Evolutionary conservation across 108 stramenopile species (phyloP).

Genomic region (Nitzschia sp.): DNA sequence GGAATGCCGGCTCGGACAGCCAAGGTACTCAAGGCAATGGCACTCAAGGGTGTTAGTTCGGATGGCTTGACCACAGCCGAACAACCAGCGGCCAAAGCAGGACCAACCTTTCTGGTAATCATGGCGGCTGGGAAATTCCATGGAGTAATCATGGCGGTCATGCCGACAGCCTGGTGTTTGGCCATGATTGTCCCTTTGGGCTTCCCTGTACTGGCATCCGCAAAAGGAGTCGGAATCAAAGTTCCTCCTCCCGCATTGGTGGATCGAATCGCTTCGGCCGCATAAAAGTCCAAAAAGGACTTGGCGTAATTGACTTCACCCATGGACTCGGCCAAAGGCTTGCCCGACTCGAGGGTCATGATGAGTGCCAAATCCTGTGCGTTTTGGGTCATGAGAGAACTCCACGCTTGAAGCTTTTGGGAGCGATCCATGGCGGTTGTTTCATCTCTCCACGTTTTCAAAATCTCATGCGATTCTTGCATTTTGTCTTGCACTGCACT

Average conservation of each 20-base stretch:
- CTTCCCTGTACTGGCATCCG: constrained; percentile 19
- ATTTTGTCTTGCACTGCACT: not conserved
- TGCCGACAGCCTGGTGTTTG: constrained; percentile 86
- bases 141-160: constrained; percentile 63
- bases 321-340: constrained; percentile 82
- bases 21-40: constrained; percentile 69
- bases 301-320: constrained; percentile 88
- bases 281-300: constrained; percentile 87
- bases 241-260: constrained; percentile 71
- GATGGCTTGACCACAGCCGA: constrained; percentile 88
- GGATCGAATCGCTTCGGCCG: constrained; percentile 81
- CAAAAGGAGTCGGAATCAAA: constrained; percentile 65
- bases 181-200: constrained; percentile 74
- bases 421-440: constrained; percentile 64
- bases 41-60: constrained; percentile 85
- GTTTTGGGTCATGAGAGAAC: constrained; percentile 50
- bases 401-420: constrained; percentile 49
- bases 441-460: constrained; percentile 59
- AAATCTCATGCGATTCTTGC: constrained; percentile 11
- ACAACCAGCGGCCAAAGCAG: constrained; percentile 90
- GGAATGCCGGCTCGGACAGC: constrained; percentile 81
- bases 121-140: constrained; percentile 98
- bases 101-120: constrained; percentile 93
- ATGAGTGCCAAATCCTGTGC: constrained; percentile 63
- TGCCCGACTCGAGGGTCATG: constrained; percentile 94